phyloP scores from a whole-genome alignment of 2,329 filamentous ascomycete species.

The Akanthomyces uredinophilus region DNA sequence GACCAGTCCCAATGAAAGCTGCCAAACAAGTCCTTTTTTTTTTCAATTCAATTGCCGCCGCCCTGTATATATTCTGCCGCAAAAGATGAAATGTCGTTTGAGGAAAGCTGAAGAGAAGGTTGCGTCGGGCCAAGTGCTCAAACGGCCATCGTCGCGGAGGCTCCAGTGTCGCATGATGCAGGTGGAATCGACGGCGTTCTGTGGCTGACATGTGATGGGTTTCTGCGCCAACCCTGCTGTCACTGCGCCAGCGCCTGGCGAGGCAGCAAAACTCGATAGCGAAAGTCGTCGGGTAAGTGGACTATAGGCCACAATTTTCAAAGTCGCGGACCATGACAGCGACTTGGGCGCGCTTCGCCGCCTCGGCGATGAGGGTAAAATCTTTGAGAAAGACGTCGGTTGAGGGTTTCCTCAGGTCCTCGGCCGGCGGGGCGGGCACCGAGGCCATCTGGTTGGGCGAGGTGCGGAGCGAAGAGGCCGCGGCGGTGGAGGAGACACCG shows the following conservation, averaged over 20 bases:
- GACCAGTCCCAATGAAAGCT: background rate
- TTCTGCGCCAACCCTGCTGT: background rate
- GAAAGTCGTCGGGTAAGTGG: background rate
- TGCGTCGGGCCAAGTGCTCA: background rate
- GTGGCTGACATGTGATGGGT: slow-evolving; percentile 1
- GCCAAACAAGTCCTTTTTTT: background rate
- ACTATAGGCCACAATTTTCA: slow-evolving; percentile 60
- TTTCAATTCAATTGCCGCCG: background rate
- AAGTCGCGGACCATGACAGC: slow-evolving; percentile 83
- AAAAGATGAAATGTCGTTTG: background rate
- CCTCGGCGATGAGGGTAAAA: slow-evolving; percentile 83
- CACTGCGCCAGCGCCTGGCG: background rate
- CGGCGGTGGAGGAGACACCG: slow-evolving; percentile 23
- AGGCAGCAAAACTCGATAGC: background rate
- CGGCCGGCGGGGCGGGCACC: slow-evolving; percentile 24
- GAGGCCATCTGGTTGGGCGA: slow-evolving; percentile 21
- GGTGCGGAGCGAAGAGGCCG: slow-evolving; percentile 25
- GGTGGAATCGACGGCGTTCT: background rate
- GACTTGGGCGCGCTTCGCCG: slow-evolving; percentile 88
- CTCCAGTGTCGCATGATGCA: background rate
- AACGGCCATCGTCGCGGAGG: background rate
- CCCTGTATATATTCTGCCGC: background rate
- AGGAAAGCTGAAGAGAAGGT: background rate
- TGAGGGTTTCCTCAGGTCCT: slow-evolving; percentile 32
- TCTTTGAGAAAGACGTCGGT: slow-evolving; percentile 66